phyloP scores from a whole-genome alignment of 768 basidiomycete genomes.

The Leccinum uliginosum region DNA sequence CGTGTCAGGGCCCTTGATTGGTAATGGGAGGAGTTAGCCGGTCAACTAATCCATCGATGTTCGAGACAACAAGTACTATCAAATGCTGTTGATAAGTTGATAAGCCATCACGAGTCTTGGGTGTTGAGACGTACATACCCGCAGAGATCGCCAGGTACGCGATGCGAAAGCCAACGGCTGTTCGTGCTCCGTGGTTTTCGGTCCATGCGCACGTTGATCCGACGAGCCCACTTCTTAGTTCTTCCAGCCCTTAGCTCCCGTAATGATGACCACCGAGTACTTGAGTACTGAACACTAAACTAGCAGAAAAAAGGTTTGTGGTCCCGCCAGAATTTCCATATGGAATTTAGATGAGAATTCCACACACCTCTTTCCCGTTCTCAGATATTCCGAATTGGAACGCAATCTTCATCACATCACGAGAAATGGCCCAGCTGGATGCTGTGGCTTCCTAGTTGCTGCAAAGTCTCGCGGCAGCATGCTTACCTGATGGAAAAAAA shows the following conservation, averaged over 20 bases:
- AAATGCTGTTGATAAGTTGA: slow-evolving; percentile 46
- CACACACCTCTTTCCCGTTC: not conserved
- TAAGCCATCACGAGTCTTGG: slow-evolving; percentile 28
- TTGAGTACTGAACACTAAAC: too few species aligned
- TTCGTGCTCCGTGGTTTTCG: slow-evolving; percentile 80
- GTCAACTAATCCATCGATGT: too few species aligned
- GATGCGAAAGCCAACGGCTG: slow-evolving; percentile 66
- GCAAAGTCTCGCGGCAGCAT: not conserved
- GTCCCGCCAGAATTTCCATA: not conserved
- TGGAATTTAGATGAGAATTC: not conserved
- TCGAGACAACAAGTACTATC: too few species aligned
- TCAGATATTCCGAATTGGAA: not conserved
- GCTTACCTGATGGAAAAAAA: not conserved
- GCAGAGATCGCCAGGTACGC: slow-evolving; percentile 88
- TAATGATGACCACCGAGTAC: not conserved
- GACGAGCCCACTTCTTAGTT: slow-evolving; percentile 32
- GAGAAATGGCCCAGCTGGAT: not conserved
- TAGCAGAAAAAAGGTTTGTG: not conserved
- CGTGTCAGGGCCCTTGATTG: not conserved
- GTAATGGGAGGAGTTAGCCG: not conserved
- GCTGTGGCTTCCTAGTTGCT: not conserved
- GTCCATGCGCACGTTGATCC: slow-evolving; percentile 67
- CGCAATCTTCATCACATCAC: not conserved
- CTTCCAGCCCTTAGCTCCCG: slow-evolving; percentile 26
- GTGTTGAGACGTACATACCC: not conserved